Percentiles rank a stretch among this genome's conserved stretches.
Evolutionary conservation across 2,329 filamentous ascomycete genomes (phyloP).

Genomic region (Trichoderma koningiopsis): DNA sequence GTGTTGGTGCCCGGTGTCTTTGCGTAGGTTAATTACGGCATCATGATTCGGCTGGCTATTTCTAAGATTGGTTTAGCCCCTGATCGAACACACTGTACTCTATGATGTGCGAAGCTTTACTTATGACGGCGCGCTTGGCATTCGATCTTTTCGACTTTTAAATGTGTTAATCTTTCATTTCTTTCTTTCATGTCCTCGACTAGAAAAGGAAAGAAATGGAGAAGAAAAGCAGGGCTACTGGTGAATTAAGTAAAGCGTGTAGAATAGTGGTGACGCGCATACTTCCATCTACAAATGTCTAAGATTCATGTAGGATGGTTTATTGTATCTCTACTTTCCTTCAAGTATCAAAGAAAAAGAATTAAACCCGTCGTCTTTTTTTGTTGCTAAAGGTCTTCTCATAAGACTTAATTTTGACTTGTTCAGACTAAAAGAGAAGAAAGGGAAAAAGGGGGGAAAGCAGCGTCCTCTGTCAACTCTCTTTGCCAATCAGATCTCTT

Average conservation of each 20-base stretch:
- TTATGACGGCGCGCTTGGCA: neutral
- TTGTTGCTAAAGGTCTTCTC: neutral
- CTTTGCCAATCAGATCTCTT: neutral
- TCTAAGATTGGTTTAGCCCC: neutral
- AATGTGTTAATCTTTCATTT: neutral
- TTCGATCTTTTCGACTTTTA: neutral
- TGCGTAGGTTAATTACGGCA: neutral
- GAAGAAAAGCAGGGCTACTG: neutral
- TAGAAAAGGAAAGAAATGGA: neutral
- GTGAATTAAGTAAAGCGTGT: no score
- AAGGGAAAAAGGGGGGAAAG: neutral
- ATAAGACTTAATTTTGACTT: neutral
- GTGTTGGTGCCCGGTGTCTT: neutral
- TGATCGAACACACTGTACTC: neutral
- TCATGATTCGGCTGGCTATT: neutral
- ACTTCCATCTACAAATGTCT: neutral
- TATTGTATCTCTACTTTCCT: neutral
- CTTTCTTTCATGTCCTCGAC: neutral
- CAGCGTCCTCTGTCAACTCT: neutral
- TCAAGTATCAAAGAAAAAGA: neutral
- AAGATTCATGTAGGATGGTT: neutral
- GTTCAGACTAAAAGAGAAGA: neutral
- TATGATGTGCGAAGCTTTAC: neutral
- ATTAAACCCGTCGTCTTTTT: neutral
- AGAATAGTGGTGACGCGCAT: no score